These are phyloP conservation scores for Dipodascus geniculatus DNA, from an alignment of 805 yeast species.

Conservation along the genomic window DNA sequence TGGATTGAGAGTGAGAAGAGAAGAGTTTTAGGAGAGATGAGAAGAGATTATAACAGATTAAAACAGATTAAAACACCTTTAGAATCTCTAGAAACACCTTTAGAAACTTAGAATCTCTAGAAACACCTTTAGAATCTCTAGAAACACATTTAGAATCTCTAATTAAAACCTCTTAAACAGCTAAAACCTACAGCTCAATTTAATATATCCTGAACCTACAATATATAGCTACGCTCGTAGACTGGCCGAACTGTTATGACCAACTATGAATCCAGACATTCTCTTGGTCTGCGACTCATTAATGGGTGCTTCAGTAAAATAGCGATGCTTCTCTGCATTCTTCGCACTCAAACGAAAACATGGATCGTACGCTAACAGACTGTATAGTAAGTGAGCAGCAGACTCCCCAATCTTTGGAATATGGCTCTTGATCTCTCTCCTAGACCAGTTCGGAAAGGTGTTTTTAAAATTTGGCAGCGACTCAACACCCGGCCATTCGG, in stretches of 20 bases:
- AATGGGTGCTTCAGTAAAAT: conserved; percentile 31
- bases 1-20: too few species aligned
- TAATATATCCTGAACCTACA: neutral
- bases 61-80: too few species aligned
- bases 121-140: too few species aligned
- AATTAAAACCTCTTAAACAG: too few species aligned
- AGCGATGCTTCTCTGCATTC: conserved; percentile 82
- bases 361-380: conserved; percentile 82
- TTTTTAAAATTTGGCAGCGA: conserved; percentile 87
- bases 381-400: conserved; percentile 71
- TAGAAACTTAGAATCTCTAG: too few species aligned
- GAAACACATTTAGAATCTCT: too few species aligned
- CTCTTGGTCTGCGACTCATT: neutral
- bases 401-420: conserved; percentile 73
- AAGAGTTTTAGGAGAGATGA: too few species aligned
- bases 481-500: conserved; percentile 88
- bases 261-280: neutral
- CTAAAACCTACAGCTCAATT: too few species aligned
- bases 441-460: conserved; percentile 83
- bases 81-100: too few species aligned
- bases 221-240: neutral
- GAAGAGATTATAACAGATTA: too few species aligned
- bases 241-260: neutral
- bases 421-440: conserved; percentile 51
- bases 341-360: conserved; percentile 89